These are phyloP conservation scores for Porcisia deanei DNA, from an alignment of 208 protist species.

Conservation along the genomic window DNA sequence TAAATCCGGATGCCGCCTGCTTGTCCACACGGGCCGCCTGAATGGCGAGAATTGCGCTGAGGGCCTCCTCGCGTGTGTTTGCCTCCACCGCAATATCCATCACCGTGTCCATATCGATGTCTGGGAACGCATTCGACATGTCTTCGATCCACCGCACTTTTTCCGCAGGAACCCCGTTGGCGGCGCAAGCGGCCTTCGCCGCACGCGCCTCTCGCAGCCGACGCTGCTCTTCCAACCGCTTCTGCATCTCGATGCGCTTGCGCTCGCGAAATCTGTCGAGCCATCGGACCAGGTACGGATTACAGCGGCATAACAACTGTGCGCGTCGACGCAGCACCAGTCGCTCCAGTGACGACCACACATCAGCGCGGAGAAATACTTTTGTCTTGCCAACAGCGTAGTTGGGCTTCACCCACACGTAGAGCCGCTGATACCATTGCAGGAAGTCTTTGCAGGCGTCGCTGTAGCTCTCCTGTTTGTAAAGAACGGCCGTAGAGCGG, in stretches of 20 bases:
- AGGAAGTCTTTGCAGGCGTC: constrained; percentile 56
- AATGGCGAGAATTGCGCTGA: constrained; percentile 55
- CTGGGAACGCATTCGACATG: constrained; percentile 64
- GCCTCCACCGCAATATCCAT: constrained; percentile 67
- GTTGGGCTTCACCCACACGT: constrained; percentile 63
- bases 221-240: constrained; percentile 50
- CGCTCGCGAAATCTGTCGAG: constrained; percentile 58
- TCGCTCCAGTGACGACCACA: constrained; percentile 83
- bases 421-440: constrained; percentile 61
- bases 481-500: constrained; percentile 32
- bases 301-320: constrained; percentile 65
- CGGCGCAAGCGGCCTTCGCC: constrained; percentile 44
- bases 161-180: constrained; percentile 41
- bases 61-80: constrained; percentile 51
- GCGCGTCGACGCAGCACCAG: constrained; percentile 66
- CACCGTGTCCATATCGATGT: constrained; percentile 48
- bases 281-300: constrained; percentile 74
- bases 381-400: constrained; percentile 87
- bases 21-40: constrained; percentile 64
- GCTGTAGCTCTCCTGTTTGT: constrained; percentile 43
- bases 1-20: constrained; percentile 48
- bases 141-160: constrained; percentile 66
- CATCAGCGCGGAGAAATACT: constrained; percentile 86
- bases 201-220: constrained; percentile 53
- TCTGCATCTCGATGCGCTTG: constrained; percentile 69